Evolutionary conservation across 768 basidiomycete genomes (phyloP).

Genomic region (Mycena olivaceomarginata): DNA sequence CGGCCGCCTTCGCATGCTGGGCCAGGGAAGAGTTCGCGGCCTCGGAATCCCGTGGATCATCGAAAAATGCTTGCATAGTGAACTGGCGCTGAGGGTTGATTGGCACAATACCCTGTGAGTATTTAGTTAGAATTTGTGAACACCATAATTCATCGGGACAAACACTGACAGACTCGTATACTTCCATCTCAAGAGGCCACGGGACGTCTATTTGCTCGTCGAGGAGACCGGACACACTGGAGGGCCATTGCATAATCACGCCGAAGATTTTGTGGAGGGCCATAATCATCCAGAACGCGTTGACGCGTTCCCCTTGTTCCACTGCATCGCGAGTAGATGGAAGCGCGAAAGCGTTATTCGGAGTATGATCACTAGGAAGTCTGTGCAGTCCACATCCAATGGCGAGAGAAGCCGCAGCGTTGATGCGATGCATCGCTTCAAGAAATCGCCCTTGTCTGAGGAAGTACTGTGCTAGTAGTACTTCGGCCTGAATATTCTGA

Average conservation of each 20-base stretch:
- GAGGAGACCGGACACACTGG: constrained; percentile 50
- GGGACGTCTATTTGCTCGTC: constrained; percentile 57
- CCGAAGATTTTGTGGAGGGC: constrained; percentile 57
- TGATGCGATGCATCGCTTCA: constrained; percentile 47
- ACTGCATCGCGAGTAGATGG: constrained; percentile 50
- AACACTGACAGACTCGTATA: constrained; percentile 42
- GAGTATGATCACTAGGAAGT: constrained; percentile 13
- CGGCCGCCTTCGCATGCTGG: constrained; percentile 27
- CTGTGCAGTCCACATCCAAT: constrained; percentile 45
- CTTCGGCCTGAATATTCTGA: constrained; percentile 61
- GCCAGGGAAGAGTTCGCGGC: constrained; percentile 26
- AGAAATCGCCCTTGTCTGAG: constrained; percentile 40
- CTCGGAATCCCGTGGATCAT: constrained; percentile 31
- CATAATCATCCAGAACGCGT: constrained; percentile 62
- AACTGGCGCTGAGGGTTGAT: constrained; percentile 19
- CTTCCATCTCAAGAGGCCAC: constrained; percentile 58
- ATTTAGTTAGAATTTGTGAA: not conserved
- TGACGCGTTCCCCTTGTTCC: constrained; percentile 60
- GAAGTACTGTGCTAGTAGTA: constrained; percentile 59
- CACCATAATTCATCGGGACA: not conserved
- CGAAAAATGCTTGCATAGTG: constrained; percentile 41
- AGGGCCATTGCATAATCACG: constrained; percentile 53
- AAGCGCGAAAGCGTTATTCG: constrained; percentile 18
- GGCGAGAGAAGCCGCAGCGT: constrained; percentile 42
- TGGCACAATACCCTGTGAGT: constrained; percentile 43